Percentiles rank a stretch among this genome's conserved stretches.
Evolutionary conservation across 768 basidiomycete genomes (phyloP).

Genomic region (Trametes sanguinea): DNA sequence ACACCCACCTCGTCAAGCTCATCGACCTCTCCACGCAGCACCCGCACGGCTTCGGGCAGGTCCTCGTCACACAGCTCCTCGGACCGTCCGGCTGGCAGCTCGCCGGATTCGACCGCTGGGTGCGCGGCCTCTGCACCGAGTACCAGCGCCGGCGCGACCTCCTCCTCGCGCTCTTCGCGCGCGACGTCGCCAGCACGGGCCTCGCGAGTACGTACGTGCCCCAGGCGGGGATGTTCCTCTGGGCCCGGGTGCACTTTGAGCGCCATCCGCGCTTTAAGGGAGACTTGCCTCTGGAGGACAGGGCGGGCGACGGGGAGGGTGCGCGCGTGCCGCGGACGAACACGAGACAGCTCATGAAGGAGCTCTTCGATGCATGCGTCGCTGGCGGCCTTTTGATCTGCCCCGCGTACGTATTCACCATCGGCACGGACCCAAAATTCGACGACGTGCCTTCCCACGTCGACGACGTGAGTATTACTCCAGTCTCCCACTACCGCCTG

Average conservation of each 20-base stretch:
- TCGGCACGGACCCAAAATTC: conserved; percentile 33
- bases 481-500: neutral
- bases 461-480: conserved; percentile 41
- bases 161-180: conserved; percentile 42
- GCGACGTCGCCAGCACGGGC: conserved; percentile 34
- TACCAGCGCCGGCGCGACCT: conserved; percentile 44
- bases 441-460: conserved; percentile 29
- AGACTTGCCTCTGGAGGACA: conserved; percentile 6
- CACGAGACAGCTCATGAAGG: conserved; percentile 46
- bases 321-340: conserved; percentile 35
- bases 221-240: conserved; percentile 58
- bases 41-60: too few species aligned
- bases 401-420: conserved; percentile 47
- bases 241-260: conserved; percentile 48
- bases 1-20: too few species aligned
- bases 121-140: conserved; percentile 45
- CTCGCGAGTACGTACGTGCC: conserved; percentile 35
- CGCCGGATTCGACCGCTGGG: conserved; percentile 49
- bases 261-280: conserved; percentile 42
- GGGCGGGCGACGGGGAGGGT: neutral
- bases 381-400: conserved; percentile 46
- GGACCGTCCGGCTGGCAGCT: conserved; percentile 38
- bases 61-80: too few species aligned
- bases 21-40: too few species aligned
- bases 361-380: conserved; percentile 44